phyloP scores from a whole-genome alignment of 352 stramenopile genomes.

The Pilasporangium apinafurcum region DNA sequence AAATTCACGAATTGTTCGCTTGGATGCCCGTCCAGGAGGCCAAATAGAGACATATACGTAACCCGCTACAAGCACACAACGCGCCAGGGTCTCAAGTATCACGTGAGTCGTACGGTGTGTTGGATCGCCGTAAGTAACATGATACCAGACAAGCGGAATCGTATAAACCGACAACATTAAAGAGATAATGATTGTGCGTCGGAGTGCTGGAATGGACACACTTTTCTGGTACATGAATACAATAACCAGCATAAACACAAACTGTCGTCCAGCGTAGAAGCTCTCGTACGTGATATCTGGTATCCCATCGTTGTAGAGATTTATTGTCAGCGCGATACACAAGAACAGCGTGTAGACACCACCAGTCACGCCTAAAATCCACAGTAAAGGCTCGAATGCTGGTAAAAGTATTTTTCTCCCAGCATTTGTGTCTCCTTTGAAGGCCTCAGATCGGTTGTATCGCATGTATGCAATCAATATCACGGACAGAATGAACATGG shows the following conservation, averaged over 20 bases:
- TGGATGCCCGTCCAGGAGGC: constrained; percentile 20
- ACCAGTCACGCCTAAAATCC: constrained; percentile 17
- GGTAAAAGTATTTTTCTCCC: constrained; percentile 30
- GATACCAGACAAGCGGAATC: constrained; percentile 12
- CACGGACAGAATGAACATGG: constrained; percentile 10
- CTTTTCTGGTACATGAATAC: constrained; percentile 38
- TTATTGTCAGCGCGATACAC: constrained; percentile 3
- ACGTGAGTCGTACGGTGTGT: constrained; percentile 8
- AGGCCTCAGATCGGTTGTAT: constrained; percentile 17
- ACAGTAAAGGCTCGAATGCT: constrained; percentile 33
- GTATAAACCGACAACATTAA: constrained; percentile 16
- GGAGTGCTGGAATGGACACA: constrained; percentile 20
- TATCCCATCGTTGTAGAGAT: constrained; percentile 6
- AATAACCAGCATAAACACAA: constrained; percentile 28
- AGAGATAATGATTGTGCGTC: constrained; percentile 15
- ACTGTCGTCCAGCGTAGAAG: constrained; percentile 29
- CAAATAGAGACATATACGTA: constrained; percentile 23
- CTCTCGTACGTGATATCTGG: constrained; percentile 9
- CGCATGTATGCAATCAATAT: constrained; percentile 16
- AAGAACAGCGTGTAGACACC: constrained; percentile 15
- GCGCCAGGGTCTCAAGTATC: neutral
- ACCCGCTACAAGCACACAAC: neutral
- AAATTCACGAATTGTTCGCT: constrained; percentile 22
- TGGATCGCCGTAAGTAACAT: constrained; percentile 11
- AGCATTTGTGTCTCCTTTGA: constrained; percentile 17